A percentile compares a stretch with the other conserved stretches of the same genome.
Conservation (phyloP, 140 eudicot species). For the Anethum foeniculum region DNA sequence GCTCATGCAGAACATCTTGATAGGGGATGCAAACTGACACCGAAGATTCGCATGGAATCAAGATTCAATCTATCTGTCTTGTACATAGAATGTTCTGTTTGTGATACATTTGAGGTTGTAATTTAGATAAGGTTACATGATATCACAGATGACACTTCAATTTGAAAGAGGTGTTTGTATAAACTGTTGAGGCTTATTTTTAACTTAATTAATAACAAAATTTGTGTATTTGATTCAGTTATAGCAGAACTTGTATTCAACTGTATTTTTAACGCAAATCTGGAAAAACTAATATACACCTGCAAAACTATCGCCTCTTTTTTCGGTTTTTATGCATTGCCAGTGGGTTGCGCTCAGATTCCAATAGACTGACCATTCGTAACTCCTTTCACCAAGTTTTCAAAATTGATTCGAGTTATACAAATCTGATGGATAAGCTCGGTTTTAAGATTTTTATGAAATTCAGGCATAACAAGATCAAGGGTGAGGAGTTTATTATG, state of each 20-base stretch:
- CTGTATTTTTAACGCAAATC: background rate
- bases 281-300: background rate
- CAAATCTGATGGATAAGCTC: background rate
- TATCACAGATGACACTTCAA: background rate
- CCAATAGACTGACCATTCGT: background rate
- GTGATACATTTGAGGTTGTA: slow-evolving; percentile 76
- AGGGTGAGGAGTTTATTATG: background rate
- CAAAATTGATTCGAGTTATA: background rate
- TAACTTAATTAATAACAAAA: background rate
- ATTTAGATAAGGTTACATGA: slow-evolving; percentile 22
- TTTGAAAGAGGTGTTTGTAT: background rate
- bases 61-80: slow-evolving; percentile 59
- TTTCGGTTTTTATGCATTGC: background rate
- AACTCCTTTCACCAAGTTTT: background rate
- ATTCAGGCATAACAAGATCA: background rate
- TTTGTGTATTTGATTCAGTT: background rate
- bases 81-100: slow-evolving; percentile 64
- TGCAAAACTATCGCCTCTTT: background rate
- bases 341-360: background rate
- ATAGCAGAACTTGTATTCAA: background rate
- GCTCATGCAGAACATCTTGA: slow-evolving; percentile 79
- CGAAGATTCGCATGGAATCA: slow-evolving; percentile 55
- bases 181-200: background rate
- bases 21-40: slow-evolving; percentile 64
- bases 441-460: background rate